Percentiles rank a stretch among this genome's conserved stretches.
Conservation (phyloP, 352 stramenopile species). For the Aphanomyces euteiches region DNA sequence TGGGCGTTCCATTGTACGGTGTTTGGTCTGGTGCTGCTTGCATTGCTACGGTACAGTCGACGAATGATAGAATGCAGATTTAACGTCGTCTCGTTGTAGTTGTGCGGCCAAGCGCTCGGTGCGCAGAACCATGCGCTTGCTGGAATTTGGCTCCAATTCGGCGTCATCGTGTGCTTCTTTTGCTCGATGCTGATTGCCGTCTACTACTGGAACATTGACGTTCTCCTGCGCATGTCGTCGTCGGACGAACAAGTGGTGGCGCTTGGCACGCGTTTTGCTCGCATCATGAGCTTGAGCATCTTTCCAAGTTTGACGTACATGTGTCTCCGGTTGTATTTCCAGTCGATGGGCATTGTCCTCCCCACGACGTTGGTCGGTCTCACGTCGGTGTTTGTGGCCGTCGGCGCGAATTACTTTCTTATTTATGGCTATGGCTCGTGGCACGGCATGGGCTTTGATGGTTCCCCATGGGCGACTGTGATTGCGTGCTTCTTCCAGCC, state of each 20-base stretch:
- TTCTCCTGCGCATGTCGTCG: conserved; percentile 27
- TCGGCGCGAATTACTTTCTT: conserved; percentile 60
- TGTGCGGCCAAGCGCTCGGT: conserved; percentile 72
- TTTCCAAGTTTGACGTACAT: conserved; percentile 37
- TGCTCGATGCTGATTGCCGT: conserved; percentile 52
- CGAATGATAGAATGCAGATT: neutral
- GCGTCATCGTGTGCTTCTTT: conserved; percentile 43
- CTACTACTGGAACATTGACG: conserved; percentile 51
- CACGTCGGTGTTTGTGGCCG: conserved; percentile 32
- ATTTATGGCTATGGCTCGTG: conserved; percentile 58
- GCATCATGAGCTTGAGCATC: conserved; percentile 52
- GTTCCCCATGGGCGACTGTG: conserved; percentile 68
- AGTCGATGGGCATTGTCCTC: conserved; percentile 59
- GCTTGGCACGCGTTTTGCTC: conserved; percentile 63
- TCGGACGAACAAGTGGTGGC: conserved; percentile 23
- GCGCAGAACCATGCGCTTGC: conserved; percentile 60
- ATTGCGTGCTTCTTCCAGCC: conserved; percentile 80
- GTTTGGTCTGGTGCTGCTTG: conserved; percentile 69
- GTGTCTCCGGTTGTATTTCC: conserved; percentile 65
- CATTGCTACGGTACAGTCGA: conserved; percentile 48
- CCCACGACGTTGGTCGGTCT: conserved; percentile 39
- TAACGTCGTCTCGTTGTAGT: conserved; percentile 24
- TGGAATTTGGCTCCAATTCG: conserved; percentile 73
- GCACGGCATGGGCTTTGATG: conserved; percentile 65
- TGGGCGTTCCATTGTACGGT: conserved; percentile 56